These are phyloP conservation scores for Favolaschia claudopus DNA, from an alignment of 768 basidiomycete species.

Conservation along the genomic window DNA sequence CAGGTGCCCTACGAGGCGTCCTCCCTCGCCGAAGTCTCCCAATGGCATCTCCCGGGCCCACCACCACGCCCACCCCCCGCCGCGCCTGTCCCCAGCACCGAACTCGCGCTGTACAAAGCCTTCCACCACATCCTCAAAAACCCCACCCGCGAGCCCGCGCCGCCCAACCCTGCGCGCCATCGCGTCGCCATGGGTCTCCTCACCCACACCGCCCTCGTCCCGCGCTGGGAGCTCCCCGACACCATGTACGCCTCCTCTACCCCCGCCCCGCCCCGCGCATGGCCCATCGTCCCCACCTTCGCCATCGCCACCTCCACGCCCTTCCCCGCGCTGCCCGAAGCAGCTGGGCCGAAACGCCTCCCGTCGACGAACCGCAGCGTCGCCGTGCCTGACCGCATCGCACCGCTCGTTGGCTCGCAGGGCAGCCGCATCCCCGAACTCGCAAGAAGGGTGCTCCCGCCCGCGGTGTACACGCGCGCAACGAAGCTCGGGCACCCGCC, in stretches of 20 bases:
- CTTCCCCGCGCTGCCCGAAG: slow-evolving; percentile 32
- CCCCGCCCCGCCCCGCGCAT: slow-evolving; percentile 68
- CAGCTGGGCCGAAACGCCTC: slow-evolving; percentile 35
- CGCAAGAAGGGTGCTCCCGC: slow-evolving; percentile 71
- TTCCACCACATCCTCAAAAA: slow-evolving; percentile 84
- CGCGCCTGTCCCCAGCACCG: slow-evolving; percentile 53
- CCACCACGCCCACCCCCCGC: slow-evolving; percentile 34
- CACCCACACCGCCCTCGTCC: slow-evolving; percentile 57
- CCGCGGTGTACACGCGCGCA: slow-evolving; percentile 63
- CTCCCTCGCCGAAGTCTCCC: slow-evolving; percentile 65
- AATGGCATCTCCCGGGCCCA: slow-evolving; percentile 72
- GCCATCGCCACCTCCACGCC: slow-evolving; percentile 58
- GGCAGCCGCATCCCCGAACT: slow-evolving; percentile 71
- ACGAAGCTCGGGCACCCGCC: slow-evolving; percentile 73
- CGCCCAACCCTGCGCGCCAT: slow-evolving; percentile 69
- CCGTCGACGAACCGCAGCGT: slow-evolving; percentile 57
- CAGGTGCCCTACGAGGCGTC: slow-evolving; percentile 81
- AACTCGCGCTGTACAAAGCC: slow-evolving; percentile 69
- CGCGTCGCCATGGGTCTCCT: slow-evolving; percentile 80
- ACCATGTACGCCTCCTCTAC: slow-evolving; percentile 66
- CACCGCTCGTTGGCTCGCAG: slow-evolving; percentile 71
- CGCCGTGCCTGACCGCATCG: slow-evolving; percentile 56
- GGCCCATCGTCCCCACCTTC: slow-evolving; percentile 71
- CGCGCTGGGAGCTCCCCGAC: slow-evolving; percentile 75
- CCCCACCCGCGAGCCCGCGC: slow-evolving; percentile 47